These are phyloP conservation scores for Phaeosphaeriaceae sp. DNA, from an alignment of 2,329 filamentous ascomycete species.

Conservation along the genomic window DNA sequence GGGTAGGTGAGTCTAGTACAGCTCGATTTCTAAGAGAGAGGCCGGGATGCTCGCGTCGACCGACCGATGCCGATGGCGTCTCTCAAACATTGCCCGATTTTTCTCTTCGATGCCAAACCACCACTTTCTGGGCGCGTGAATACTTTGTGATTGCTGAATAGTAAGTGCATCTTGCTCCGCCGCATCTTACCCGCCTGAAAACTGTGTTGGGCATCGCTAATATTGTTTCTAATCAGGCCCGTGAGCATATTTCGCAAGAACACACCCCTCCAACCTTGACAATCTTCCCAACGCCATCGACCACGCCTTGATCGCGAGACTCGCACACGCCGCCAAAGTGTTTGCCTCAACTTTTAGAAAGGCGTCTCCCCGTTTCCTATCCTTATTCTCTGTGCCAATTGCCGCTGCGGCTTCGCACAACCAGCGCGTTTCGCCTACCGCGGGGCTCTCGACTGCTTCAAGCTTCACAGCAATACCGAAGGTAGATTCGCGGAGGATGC, in stretches of 20 bases:
- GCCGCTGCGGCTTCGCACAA: constrained; percentile 75
- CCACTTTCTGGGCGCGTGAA: constrained; percentile 12
- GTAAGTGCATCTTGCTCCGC: constrained; percentile 7
- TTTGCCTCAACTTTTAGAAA: constrained; percentile 85
- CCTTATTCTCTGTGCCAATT: constrained; percentile 75
- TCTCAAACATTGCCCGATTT: constrained; percentile 15
- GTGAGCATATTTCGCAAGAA: constrained; percentile 21
- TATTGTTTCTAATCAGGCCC: constrained; percentile 20
- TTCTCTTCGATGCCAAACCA: constrained; percentile 16
- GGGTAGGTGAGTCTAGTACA: constrained; percentile 27
- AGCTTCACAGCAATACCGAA: constrained; percentile 29
- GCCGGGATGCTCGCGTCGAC: constrained; percentile 12
- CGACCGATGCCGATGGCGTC: constrained; percentile 29
- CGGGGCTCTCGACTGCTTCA: constrained; percentile 52
- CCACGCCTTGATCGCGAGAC: constrained; percentile 29
- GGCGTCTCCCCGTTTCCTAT: constrained; percentile 71
- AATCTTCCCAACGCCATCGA: constrained; percentile 18
- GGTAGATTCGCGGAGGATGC: constrained; percentile 71
- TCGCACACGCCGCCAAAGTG: constrained; percentile 75
- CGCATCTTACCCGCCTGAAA: neutral
- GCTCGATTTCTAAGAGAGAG: constrained; percentile 30
- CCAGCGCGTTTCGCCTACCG: constrained; percentile 60
- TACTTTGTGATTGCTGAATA: constrained; percentile 7
- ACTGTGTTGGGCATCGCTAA: constrained; percentile 10
- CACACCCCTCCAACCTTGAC: constrained; percentile 21